These are phyloP conservation scores for Diaporthe citri DNA, from an alignment of 2,329 filamentous ascomycete species.

Conservation along the genomic window DNA sequence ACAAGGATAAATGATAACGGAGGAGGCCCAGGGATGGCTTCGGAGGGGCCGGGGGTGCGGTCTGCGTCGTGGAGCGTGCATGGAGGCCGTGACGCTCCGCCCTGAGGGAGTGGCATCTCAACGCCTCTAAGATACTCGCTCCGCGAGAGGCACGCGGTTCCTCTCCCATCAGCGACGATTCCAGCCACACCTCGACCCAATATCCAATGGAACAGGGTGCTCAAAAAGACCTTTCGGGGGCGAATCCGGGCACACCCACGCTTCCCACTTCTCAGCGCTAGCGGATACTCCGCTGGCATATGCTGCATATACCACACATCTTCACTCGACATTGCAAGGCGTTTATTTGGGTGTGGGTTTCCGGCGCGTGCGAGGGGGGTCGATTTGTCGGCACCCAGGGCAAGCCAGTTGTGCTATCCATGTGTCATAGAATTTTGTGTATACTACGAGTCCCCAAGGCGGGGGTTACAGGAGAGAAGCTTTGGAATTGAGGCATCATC, in stretches of 20 bases:
- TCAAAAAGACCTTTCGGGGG: neutral
- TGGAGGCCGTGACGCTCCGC: neutral
- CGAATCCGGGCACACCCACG: neutral
- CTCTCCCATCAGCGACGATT: neutral
- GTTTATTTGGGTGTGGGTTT: constrained; percentile 34
- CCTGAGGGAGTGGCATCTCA: neutral
- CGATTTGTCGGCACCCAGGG: constrained; percentile 2
- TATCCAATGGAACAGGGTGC: neutral
- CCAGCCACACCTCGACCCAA: neutral
- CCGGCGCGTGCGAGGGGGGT: constrained; percentile 1
- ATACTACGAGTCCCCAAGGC: constrained; percentile 18
- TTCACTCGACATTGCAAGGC: constrained; percentile 41
- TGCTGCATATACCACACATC: constrained; percentile 38
- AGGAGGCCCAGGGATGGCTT: neutral
- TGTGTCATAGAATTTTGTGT: constrained; percentile 30
- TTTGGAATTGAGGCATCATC: constrained; percentile 4
- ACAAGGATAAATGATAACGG: constrained; percentile 78
- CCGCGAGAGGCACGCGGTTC: neutral
- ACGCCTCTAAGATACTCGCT: neutral
- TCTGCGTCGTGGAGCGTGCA: neutral
- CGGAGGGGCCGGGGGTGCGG: neutral
- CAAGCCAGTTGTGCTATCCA: constrained; percentile 30
- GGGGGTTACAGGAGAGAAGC: neutral
- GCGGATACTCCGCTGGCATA: constrained; percentile 17
- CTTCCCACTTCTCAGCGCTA: neutral